Percentiles rank a stretch among this genome's conserved stretches.
These are phyloP conservation scores for Vararia minispora DNA, from an alignment of 768 basidiomycete species.

Conservation along the genomic window DNA sequence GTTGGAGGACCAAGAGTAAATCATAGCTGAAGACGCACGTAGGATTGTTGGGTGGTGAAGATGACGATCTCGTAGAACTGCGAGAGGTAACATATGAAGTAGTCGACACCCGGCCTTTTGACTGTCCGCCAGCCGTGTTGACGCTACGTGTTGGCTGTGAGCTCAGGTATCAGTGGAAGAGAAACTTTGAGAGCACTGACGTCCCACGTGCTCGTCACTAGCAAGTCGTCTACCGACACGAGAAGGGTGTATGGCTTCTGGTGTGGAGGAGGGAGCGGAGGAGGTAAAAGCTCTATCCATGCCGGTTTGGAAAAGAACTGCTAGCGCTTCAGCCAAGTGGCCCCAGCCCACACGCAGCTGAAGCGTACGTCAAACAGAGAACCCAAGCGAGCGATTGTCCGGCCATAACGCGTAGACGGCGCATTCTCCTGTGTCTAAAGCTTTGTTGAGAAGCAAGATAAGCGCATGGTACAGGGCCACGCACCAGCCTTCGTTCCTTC, in stretches of 20 bases:
- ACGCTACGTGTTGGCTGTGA: conserved; percentile 35
- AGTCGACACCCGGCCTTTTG: conserved; percentile 95
- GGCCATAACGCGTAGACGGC: conserved; percentile 50
- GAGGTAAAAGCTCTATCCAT: conserved; percentile 87
- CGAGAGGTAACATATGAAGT: conserved; percentile 93
- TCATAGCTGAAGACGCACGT: conserved; percentile 51
- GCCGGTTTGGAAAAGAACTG: conserved; percentile 91
- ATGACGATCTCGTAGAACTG: conserved; percentile 98
- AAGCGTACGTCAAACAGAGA: conserved; percentile 59
- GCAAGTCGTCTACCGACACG: conserved; percentile 83
- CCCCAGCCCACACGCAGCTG: conserved; percentile 1
- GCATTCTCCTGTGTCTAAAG: conserved; percentile 54
- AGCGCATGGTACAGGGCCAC: conserved; percentile 16
- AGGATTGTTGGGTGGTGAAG: conserved; percentile 84
- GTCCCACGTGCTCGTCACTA: conserved; percentile 92
- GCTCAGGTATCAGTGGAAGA: neutral
- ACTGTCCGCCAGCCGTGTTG: conserved; percentile 95
- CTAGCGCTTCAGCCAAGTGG: neutral
- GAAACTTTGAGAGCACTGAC: conserved; percentile 39
- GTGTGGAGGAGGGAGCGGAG: conserved; percentile 69
- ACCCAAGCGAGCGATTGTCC: conserved; percentile 49
- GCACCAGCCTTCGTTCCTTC: conserved; percentile 48
- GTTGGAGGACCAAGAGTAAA: conserved; percentile 1
- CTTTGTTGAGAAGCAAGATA: neutral
- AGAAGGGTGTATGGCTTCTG: conserved; percentile 89